These are phyloP conservation scores for Penicillium sp. DNA, from an alignment of 2,329 filamentous ascomycete genomes.

Conservation along the genomic window DNA sequence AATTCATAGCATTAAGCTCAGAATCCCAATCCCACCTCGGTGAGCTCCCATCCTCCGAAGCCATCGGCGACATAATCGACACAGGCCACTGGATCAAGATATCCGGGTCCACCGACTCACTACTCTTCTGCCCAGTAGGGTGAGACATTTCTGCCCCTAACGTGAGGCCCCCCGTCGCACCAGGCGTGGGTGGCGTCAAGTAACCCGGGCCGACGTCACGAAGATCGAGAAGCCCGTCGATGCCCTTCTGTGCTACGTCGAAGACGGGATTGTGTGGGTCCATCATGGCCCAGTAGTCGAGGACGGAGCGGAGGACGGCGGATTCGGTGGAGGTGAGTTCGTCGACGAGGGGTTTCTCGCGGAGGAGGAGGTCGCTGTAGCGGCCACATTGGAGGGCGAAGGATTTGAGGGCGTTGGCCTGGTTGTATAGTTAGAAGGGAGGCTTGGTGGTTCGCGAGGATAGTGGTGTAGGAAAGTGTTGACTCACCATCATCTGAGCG, in stretches of 20 bases:
- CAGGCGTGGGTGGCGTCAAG: constrained; percentile 12
- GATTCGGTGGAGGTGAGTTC: constrained; percentile 19
- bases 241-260: constrained; percentile 5
- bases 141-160: neutral
- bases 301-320: constrained; percentile 14
- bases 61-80: constrained; percentile 17
- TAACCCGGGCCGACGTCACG: constrained; percentile 3
- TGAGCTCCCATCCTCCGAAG: constrained; percentile 10
- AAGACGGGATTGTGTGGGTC: constrained; percentile 23
- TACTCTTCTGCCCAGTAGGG: neutral
- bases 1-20: constrained; percentile 12
- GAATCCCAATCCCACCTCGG: constrained; percentile 20
- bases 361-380: constrained; percentile 22
- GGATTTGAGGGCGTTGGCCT: constrained; percentile 19
- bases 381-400: constrained; percentile 20
- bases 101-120: constrained; percentile 14
- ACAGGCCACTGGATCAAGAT: constrained; percentile 15
- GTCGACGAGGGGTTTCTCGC: constrained; percentile 12
- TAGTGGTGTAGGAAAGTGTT: no score
- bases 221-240: constrained; percentile 5
- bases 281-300: constrained; percentile 29
- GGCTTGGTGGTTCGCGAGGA: neutral
- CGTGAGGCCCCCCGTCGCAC: neutral
- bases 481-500: constrained; percentile 23
- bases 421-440: neutral